phyloP scores from a whole-genome alignment of 2,329 filamentous ascomycete genomes.

The Pseudocercospora crystallina region DNA sequence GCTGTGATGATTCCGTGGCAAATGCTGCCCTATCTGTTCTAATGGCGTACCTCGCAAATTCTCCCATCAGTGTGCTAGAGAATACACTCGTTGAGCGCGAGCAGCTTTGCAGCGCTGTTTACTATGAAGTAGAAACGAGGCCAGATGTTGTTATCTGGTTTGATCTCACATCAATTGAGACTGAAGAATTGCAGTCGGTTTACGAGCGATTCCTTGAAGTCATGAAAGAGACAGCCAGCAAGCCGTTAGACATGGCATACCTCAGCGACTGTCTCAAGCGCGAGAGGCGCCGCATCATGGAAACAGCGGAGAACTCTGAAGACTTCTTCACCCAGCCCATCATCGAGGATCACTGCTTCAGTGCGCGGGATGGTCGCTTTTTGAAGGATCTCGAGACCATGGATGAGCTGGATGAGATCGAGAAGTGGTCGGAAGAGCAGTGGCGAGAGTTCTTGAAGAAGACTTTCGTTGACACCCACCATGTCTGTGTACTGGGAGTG shows the following conservation, averaged over 20 bases:
- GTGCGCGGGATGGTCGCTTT: slow-evolving; percentile 71
- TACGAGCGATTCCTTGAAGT: slow-evolving; percentile 84
- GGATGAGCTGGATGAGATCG: slow-evolving; percentile 63
- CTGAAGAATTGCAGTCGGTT: slow-evolving; percentile 77
- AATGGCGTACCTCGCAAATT: slow-evolving; percentile 85
- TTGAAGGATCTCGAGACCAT: slow-evolving; percentile 44
- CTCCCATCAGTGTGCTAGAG: slow-evolving; percentile 87
- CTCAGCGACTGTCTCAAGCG: slow-evolving; percentile 82
- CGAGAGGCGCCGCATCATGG: slow-evolving; percentile 78
- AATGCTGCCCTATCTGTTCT: slow-evolving; percentile 75
- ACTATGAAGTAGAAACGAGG: slow-evolving; percentile 74
- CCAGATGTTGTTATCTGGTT: slow-evolving; percentile 84
- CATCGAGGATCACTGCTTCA: slow-evolving; percentile 90
- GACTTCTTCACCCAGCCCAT: slow-evolving; percentile 81
- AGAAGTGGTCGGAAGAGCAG: slow-evolving; percentile 76
- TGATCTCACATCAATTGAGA: slow-evolving; percentile 81
- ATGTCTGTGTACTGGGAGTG: slow-evolving; percentile 83
- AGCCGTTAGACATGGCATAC: slow-evolving; percentile 85
- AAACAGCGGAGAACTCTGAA: slow-evolving; percentile 76
- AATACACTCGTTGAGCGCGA: slow-evolving; percentile 92
- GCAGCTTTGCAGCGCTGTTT: slow-evolving; percentile 82
- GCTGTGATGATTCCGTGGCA: slow-evolving; percentile 62
- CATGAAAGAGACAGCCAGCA: slow-evolving; percentile 74
- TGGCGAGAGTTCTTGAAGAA: slow-evolving; percentile 81
- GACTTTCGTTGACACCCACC: slow-evolving; percentile 82